Evolutionary conservation across 768 basidiomycete genomes (phyloP).

Genomic region (Tricholoma saponaceum): DNA sequence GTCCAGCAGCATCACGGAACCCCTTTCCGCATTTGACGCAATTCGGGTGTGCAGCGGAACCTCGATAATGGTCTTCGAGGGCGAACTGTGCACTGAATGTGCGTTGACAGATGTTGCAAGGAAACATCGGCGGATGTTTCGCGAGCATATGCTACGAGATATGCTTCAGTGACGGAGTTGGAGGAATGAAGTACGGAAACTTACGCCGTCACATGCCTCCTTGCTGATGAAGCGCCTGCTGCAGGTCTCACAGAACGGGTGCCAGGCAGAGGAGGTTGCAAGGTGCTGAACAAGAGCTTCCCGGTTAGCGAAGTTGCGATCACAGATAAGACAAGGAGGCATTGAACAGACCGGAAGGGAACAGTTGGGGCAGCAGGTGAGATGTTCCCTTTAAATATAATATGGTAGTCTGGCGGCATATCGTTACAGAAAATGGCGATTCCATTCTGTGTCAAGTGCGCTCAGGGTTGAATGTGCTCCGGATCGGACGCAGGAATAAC

Average conservation of each 20-base stretch:
- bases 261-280: conserved; percentile 28
- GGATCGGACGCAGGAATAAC: not conserved
- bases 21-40: conserved; percentile 41
- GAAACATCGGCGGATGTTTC: conserved; percentile 36
- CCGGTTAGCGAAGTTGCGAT: conserved; percentile 27
- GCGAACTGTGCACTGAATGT: conserved; percentile 31
- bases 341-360: conserved; percentile 14
- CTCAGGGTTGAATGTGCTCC: not conserved
- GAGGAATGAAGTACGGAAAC: conserved; percentile 1
- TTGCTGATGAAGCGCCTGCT: conserved; percentile 32
- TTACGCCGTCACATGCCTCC: conserved; percentile 31
- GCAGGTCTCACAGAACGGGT: conserved; percentile 31
- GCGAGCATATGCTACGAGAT: conserved; percentile 30
- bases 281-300: conserved; percentile 37
- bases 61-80: conserved; percentile 43
- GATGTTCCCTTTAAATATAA: not conserved
- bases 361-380: not conserved
- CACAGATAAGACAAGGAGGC: conserved; percentile 33
- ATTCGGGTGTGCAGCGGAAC: conserved; percentile 40
- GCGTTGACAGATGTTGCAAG: conserved; percentile 31
- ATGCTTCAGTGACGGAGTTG: not conserved
- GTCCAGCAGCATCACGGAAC: conserved; percentile 27
- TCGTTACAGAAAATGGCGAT: not conserved
- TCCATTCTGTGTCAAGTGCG: not conserved
- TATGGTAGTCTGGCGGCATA: not conserved